Percentiles rank a stretch among this genome's conserved stretches.
phyloP scores from a whole-genome alignment of 805 yeast genomes.

The Schizosaccharomyces lindneri region DNA sequence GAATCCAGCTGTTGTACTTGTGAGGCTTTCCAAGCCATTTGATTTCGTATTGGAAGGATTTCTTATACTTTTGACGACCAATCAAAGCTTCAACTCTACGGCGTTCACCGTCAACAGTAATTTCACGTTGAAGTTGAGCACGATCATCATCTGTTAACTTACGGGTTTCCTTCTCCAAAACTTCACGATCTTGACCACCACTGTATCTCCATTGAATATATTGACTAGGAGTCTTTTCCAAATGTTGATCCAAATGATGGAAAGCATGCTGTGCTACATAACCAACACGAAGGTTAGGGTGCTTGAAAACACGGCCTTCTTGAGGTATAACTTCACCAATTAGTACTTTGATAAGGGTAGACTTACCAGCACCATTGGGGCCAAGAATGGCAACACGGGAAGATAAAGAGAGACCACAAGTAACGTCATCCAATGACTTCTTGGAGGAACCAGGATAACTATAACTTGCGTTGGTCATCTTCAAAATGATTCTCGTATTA shows the following conservation, averaged over 20 bases:
- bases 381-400: constrained; percentile 93
- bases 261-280: constrained; percentile 97
- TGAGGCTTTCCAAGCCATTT: constrained; percentile 62
- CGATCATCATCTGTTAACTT: constrained; percentile 58
- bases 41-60: constrained; percentile 86
- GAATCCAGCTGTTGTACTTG: constrained; percentile 78
- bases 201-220: constrained; percentile 95
- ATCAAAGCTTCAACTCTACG: constrained; percentile 81
- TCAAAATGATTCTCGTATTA: constrained; percentile 76
- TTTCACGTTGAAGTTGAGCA: constrained; percentile 48
- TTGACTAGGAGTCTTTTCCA: constrained; percentile 93
- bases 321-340: constrained; percentile 81
- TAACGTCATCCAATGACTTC: constrained; percentile 55
- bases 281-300: constrained; percentile 92
- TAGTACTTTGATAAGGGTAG: constrained; percentile 75
- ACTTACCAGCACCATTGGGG: constrained; percentile 97
- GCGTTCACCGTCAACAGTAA: constrained; percentile 51
- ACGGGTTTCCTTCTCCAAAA: constrained; percentile 75
- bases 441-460: constrained; percentile 71
- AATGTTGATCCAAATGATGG: constrained; percentile 90
- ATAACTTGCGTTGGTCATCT: constrained; percentile 65
- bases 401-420: constrained; percentile 80
- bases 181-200: constrained; percentile 96
- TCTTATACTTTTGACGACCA: constrained; percentile 91
- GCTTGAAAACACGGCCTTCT: constrained; percentile 81